Base-by-base conservation (phyloP, 2,329 filamentous ascomycete species). In the Myriangium duriaei region DNA sequence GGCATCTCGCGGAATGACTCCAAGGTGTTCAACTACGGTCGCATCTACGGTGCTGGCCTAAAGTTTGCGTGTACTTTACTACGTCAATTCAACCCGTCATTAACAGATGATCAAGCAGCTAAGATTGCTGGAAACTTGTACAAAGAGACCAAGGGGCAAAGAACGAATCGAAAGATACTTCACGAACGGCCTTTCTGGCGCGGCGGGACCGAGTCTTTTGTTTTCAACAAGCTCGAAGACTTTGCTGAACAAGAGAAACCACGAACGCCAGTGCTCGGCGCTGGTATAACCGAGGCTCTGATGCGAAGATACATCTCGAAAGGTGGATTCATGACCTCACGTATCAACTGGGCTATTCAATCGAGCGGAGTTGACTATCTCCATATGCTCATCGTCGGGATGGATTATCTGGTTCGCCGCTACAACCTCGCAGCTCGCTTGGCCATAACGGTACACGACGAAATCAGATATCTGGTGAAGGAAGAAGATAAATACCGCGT, bases 271-370 rank as follows among this genome's bases (percentile, higher is more conserved):
- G 87, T 95, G 0, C 71, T 98, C 3, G 91, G 85, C 3, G 91
- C 91, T 7, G 88, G 87, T 11, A 98, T 98, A 48, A 98, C 91
- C 0, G 86, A 98, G 62, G 91, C 92, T 0, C 65, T 98, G 13
- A 92, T 93, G 79, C 71, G 79, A 37, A 78, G 83, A 11, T 93
- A 81, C 53, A 78, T 98, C 50, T 83, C 73, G 58, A 91, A 84
- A 53, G 86, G 87, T 24, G 84, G 80, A 14, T 98, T 94, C 62
- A 79, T 98, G 64, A 95, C 91, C 1, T 92, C 82, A 12, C 79
- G 92, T 21, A 96, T 98, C 62, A 98, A 98, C 56, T 98, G 91
- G 91, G 91, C 91, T 3, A 96, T 98, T 49, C 91, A 98, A 53
- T 95, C 87, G 1, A 93, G 84, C 0, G 91, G 92, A 4, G 88